phyloP scores from a whole-genome alignment of 2,329 filamentous ascomycete species.

The Triangularia setosa region DNA sequence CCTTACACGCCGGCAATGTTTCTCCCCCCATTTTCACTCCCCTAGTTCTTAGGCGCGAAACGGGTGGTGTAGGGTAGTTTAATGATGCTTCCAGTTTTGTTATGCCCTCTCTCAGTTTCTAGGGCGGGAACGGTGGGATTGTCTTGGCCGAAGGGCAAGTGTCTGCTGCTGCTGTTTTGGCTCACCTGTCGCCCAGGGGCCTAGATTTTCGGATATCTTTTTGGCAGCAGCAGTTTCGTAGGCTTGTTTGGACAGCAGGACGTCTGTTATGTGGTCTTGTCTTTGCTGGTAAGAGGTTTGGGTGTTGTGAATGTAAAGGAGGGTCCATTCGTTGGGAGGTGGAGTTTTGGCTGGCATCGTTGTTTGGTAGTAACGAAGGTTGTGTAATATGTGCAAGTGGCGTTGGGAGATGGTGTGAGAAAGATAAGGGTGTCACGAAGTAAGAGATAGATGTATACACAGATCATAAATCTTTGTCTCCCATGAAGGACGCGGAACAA shows the following conservation, averaged over 20 bases:
- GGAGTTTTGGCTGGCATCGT: neutral
- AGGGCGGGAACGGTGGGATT: neutral
- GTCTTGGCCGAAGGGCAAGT: neutral
- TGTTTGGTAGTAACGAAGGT: neutral
- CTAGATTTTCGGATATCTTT: too few species aligned
- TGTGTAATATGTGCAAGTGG: neutral
- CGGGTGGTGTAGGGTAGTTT: too few species aligned
- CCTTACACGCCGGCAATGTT: too few species aligned
- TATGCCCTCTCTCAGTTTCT: too few species aligned
- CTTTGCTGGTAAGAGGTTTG: neutral
- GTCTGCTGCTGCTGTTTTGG: neutral
- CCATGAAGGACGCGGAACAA: neutral
- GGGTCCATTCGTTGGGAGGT: neutral
- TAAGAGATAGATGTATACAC: neutral
- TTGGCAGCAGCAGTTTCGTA: constrained; percentile 9
- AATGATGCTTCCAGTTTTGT: too few species aligned
- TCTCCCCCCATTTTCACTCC: too few species aligned
- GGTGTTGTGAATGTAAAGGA: neutral
- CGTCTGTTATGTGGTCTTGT: constrained; percentile 15
- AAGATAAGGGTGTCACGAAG: neutral
- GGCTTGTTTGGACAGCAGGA: neutral
- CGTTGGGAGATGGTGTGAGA: neutral
- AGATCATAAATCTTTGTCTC: neutral
- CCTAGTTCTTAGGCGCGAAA: too few species aligned
- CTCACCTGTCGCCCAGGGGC: too few species aligned